Evolutionary conservation across 78 protist genomes (phyloP), one percentile per base, ranked within the genome.

Genomic region (Pigoraptor vietnamica): DNA sequence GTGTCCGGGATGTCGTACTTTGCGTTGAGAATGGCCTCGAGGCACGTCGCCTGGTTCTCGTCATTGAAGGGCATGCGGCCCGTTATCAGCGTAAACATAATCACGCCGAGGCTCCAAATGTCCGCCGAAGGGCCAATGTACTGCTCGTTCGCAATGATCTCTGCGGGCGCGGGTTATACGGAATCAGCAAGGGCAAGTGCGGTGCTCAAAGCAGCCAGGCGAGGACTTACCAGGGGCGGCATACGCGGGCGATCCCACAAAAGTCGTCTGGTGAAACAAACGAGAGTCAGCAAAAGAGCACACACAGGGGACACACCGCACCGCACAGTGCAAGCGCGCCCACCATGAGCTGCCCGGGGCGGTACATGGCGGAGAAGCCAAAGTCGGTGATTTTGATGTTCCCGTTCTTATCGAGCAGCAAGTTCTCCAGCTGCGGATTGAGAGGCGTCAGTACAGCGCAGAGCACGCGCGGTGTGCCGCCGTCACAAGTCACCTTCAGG

Each of bases 1-100:
- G 67, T 48, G 67, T 48, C 67, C 29, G 67, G 67, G 29, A 48
- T 14, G 6, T 48, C 67, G 14, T 48, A 48, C 67, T 48, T 48
- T 48, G 67, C 67, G 67, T 48, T 48, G 67, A 48, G 67, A 21
- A 48, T 48, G 67, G 67, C 67, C 67, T 48, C 67, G 29, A 48
- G 67, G 67, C 67, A 48, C 67, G 67, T 48, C 67, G 67, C 67
- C 67, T 48, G 67, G 67, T 48, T 96, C 25, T 94, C 95, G 56
- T 95, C 98, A 86, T 97, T 97, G 88, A 98, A 98, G 55, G 99
- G 99, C 38, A 97, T 92, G 40, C 87, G 37, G 24, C 99, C 99
- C 93, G 95, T 94, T 32, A 95, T 84, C 34, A 98, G 92, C 34
- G 98, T 97, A 40, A 92, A 95, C 56, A 95, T 39, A 0, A 95